These are phyloP conservation scores for Epichloe hybrida DNA, from an alignment of 2,329 filamentous ascomycete species.

Conservation along the genomic window DNA sequence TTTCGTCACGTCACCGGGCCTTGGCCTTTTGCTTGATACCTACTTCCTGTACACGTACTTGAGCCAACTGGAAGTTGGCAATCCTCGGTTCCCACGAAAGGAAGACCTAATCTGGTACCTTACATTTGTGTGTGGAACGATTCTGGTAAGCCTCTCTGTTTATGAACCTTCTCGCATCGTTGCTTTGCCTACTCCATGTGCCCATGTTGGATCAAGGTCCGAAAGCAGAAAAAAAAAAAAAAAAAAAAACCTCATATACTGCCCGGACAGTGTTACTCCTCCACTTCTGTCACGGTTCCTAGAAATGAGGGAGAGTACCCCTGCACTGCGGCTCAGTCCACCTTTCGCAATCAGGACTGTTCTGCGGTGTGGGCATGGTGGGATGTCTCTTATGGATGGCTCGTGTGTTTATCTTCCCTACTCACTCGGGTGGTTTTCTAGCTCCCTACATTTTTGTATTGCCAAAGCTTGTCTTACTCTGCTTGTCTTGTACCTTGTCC, in stretches of 20 bases:
- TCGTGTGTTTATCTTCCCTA: slow-evolving; percentile 38
- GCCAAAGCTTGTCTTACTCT: neutral
- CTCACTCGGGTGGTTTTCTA: slow-evolving; percentile 45
- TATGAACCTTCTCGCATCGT: slow-evolving; percentile 12
- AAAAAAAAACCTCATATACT: slow-evolving; percentile 44
- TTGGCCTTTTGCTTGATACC: slow-evolving; percentile 54
- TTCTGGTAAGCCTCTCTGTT: slow-evolving; percentile 53
- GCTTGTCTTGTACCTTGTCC: neutral
- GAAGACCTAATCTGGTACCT: slow-evolving; percentile 75
- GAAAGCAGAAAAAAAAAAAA: neutral
- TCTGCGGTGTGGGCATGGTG: slow-evolving; percentile 61
- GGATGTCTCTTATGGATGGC: slow-evolving; percentile 60
- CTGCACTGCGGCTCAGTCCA: slow-evolving; percentile 44
- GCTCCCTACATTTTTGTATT: slow-evolving; percentile 43
- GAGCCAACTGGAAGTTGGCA: slow-evolving; percentile 57
- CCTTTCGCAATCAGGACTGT: slow-evolving; percentile 56
- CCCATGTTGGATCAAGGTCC: slow-evolving; percentile 3
- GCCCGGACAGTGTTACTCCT: slow-evolving; percentile 57
- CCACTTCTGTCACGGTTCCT: slow-evolving; percentile 71
- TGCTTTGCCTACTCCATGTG: slow-evolving; percentile 7
- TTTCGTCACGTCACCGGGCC: slow-evolving; percentile 23
- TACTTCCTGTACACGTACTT: slow-evolving; percentile 68
- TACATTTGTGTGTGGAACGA: slow-evolving; percentile 55
- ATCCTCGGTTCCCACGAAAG: slow-evolving; percentile 56
- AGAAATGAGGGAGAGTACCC: slow-evolving; percentile 71